Conservation (phyloP, 768 basidiomycete genomes). For the Royoungia palumana region DNA sequence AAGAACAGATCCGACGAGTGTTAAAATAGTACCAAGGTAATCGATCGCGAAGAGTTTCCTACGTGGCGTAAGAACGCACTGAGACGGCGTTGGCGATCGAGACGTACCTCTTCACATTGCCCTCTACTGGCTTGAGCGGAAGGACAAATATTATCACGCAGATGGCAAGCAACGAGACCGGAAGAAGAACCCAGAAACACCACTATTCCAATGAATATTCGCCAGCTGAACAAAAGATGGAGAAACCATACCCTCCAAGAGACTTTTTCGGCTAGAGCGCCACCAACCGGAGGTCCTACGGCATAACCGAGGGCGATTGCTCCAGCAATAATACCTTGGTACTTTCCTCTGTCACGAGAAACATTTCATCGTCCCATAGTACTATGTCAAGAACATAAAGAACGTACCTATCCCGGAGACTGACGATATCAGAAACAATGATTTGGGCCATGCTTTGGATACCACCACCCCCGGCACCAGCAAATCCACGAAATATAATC, state of each 20-base stretch:
- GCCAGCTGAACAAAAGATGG: neutral
- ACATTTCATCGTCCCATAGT: neutral
- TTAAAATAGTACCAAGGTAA: conserved; percentile 56
- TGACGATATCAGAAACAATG: conserved; percentile 69
- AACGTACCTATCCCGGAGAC: conserved; percentile 57
- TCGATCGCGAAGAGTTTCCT: conserved; percentile 67
- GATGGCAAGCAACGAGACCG: conserved; percentile 52
- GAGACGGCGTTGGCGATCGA: too few species aligned
- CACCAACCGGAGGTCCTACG: conserved; percentile 67
- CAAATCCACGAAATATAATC: conserved; percentile 65
- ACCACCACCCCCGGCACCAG: conserved; percentile 70
- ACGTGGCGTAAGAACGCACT: neutral
- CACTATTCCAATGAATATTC: conserved; percentile 38
- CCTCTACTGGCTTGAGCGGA: conserved; percentile 66
- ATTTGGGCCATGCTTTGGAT: conserved; percentile 70
- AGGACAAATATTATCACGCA: conserved; percentile 58
- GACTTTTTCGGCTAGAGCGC: conserved; percentile 57
- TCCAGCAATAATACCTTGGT: conserved; percentile 69
- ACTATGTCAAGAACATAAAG: neutral
- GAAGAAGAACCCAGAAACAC: conserved; percentile 75
- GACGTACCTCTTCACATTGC: conserved; percentile 48
- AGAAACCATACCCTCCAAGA: conserved; percentile 53
- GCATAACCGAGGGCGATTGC: conserved; percentile 55
- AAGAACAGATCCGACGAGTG: conserved; percentile 57
- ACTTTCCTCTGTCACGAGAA: conserved; percentile 54